Conservation (phyloP, 768 basidiomycete genomes). For the Suillus decipiens region DNA sequence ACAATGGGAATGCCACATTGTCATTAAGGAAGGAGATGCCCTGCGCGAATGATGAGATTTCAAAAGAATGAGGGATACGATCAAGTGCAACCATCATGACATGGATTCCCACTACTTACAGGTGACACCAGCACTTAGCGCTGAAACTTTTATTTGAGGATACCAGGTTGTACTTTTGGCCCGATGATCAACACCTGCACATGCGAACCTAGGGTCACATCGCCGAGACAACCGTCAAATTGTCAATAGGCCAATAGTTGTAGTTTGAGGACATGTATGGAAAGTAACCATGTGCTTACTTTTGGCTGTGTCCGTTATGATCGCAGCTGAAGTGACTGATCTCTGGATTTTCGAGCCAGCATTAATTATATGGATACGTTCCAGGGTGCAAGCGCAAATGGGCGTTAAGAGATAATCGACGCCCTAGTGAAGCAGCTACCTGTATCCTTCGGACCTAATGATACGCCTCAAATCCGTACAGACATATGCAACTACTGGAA, state of each 20-base stretch:
- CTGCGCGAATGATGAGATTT: slow-evolving; percentile 37
- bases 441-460: neutral
- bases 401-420: neutral
- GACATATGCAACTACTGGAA: neutral
- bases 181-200: neutral
- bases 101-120: slow-evolving; percentile 5
- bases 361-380: neutral
- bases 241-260: neutral
- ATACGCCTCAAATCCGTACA: neutral
- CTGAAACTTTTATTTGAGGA: slow-evolving; percentile 1
- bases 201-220: neutral
- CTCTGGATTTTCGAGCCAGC: neutral
- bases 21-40: neutral
- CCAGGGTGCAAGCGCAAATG: neutral
- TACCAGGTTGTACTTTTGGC: neutral
- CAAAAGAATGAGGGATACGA: slow-evolving; percentile 9
- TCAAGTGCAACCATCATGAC: slow-evolving; percentile 18
- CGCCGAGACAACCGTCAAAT: slow-evolving; percentile 4
- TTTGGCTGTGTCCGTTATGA: neutral
- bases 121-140: neutral
- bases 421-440: neutral
- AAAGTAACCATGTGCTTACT: neutral
- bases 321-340: neutral
- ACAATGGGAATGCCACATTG: neutral
- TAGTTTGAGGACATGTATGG: neutral